These are phyloP conservation scores for Wickerhamiella shivajii DNA, from an alignment of 805 yeast species.

Conservation along the genomic window DNA sequence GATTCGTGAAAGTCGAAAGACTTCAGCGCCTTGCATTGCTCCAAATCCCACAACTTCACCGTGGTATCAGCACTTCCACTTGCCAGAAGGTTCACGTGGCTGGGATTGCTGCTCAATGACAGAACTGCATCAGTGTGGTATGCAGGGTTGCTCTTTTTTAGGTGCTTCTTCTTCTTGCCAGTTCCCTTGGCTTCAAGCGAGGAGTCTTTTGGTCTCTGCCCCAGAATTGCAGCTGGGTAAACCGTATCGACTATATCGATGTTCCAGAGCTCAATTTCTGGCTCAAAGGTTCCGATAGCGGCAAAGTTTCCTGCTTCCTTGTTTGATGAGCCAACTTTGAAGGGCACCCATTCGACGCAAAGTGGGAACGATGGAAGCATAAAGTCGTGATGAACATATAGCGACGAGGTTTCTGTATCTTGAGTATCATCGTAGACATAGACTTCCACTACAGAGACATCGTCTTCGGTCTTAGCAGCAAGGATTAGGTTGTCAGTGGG, in stretches of 20 bases:
- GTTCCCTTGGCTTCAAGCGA: slow-evolving; percentile 17
- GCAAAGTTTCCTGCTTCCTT: slow-evolving; percentile 67
- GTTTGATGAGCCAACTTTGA: slow-evolving; percentile 34
- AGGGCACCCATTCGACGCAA: slow-evolving; percentile 90
- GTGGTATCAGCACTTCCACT: slow-evolving; percentile 94
- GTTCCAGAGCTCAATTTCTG: slow-evolving; percentile 95
- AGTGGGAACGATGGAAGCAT: slow-evolving; percentile 96
- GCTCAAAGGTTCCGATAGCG: slow-evolving; percentile 94
- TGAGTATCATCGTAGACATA: slow-evolving; percentile 90
- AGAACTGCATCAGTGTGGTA: slow-evolving; percentile 92
- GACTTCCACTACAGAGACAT: slow-evolving; percentile 78
- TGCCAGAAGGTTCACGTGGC: slow-evolving; percentile 72
- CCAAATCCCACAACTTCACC: slow-evolving; percentile 88
- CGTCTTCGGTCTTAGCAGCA: slow-evolving; percentile 93
- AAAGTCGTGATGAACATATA: slow-evolving; percentile 90
- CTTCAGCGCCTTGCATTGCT: slow-evolving; percentile 57
- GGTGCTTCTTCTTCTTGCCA: slow-evolving; percentile 35
- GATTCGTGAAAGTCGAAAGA: slow-evolving; percentile 65
- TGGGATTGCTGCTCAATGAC: slow-evolving; percentile 67
- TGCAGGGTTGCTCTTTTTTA: slow-evolving; percentile 41
- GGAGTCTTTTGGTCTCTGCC: slow-evolving; percentile 46
- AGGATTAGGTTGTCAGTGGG: slow-evolving; percentile 82
- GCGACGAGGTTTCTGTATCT: slow-evolving; percentile 42
- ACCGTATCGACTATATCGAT: slow-evolving; percentile 84
- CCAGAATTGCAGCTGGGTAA: slow-evolving; percentile 85